phyloP scores from a whole-genome alignment of 306 rosid genomes.

The Carpinus fangiana region DNA sequence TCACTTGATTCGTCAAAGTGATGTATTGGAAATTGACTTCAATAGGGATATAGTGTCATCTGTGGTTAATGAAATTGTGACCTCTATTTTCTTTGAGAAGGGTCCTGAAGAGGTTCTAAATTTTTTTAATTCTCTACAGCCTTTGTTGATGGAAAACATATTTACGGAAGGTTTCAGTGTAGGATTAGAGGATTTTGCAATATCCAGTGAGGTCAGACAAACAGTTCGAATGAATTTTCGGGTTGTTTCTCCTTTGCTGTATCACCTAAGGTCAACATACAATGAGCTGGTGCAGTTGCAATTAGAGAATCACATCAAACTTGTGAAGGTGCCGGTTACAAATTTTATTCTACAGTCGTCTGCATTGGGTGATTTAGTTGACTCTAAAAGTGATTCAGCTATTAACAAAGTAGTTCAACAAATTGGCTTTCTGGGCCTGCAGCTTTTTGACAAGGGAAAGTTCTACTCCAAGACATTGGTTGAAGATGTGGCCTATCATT shows the following conservation, averaged over 20 bases:
- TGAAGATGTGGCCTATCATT: conserved; percentile 73
- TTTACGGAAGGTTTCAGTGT: conserved; percentile 87
- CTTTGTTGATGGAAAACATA: conserved; percentile 84
- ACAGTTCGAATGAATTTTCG: conserved; percentile 47
- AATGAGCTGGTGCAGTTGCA: conserved; percentile 74
- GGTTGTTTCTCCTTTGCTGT: conserved; percentile 53
- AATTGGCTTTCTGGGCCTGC: conserved; percentile 84
- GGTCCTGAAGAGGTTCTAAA: conserved; percentile 76
- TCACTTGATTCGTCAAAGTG: conserved; percentile 59
- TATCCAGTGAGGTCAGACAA: conserved; percentile 44
- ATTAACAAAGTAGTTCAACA: conserved; percentile 76
- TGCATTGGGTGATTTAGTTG: conserved; percentile 66
- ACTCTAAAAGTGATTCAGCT: conserved; percentile 78
- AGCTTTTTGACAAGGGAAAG: conserved; percentile 73
- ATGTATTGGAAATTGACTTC: conserved; percentile 56
- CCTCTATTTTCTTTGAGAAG: conserved; percentile 74
- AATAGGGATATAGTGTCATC: conserved; percentile 55
- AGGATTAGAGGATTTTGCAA: conserved; percentile 70
- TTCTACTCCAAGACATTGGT: conserved; percentile 78
- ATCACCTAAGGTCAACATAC: conserved; percentile 60
- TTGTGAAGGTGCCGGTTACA: conserved; percentile 47
- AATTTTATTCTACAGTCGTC: conserved; percentile 63
- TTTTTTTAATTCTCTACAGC: conserved; percentile 73
- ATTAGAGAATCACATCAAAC: conserved; percentile 60
- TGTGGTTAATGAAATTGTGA: conserved; percentile 66